Percentiles rank a stretch among this genome's conserved stretches.
Evolutionary conservation across 2,329 filamentous ascomycete species (phyloP).

Genomic region (Chaetoscypha palmicola): DNA sequence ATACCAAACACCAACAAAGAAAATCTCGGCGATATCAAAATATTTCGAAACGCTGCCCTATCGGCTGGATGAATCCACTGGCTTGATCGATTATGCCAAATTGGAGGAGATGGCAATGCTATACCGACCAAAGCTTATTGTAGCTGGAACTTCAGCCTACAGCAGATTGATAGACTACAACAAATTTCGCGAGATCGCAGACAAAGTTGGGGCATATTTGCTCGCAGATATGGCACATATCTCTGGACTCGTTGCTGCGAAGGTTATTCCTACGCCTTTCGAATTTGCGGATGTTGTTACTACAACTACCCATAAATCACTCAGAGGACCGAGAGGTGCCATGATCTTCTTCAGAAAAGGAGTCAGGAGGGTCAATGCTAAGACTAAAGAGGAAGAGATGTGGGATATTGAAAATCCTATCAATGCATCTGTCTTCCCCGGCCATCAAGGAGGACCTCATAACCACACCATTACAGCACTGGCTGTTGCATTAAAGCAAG

Average conservation of each 20-base stretch:
- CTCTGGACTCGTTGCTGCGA: conserved; percentile 85
- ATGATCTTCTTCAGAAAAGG: conserved; percentile 99
- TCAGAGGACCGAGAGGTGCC: conserved; percentile 88
- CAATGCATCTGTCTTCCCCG: conserved; percentile 94
- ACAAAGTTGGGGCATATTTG: conserved; percentile 88
- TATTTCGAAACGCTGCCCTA: conserved; percentile 99
- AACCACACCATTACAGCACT: conserved; percentile 98
- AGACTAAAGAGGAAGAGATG: conserved; percentile 76
- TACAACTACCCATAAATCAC: conserved; percentile 95
- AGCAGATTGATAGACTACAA: conserved; percentile 93
- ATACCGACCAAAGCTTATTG: conserved; percentile 92
- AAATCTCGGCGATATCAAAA: conserved; percentile 97
- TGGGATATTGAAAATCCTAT: conserved; percentile 92
- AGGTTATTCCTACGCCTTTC: conserved; percentile 87
- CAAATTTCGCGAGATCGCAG: conserved; percentile 81
- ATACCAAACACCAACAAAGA: conserved; percentile 89
- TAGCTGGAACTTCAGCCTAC: conserved; percentile 93
- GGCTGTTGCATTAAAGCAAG: conserved; percentile 90
- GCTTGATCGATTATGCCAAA: conserved; percentile 89
- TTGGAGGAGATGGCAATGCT: conserved; percentile 80
- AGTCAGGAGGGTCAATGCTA: conserved; percentile 72
- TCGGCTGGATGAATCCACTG: conserved; percentile 81
- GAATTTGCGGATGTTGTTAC: conserved; percentile 88
- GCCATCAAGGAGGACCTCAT: conserved; percentile 95
- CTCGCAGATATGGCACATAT: conserved; percentile 97